Percentiles rank a stretch among this genome's conserved stretches.
These are phyloP conservation scores for Nicotiana otophora DNA, from an alignment of 257 asterid genomes.

Conservation along the genomic window DNA sequence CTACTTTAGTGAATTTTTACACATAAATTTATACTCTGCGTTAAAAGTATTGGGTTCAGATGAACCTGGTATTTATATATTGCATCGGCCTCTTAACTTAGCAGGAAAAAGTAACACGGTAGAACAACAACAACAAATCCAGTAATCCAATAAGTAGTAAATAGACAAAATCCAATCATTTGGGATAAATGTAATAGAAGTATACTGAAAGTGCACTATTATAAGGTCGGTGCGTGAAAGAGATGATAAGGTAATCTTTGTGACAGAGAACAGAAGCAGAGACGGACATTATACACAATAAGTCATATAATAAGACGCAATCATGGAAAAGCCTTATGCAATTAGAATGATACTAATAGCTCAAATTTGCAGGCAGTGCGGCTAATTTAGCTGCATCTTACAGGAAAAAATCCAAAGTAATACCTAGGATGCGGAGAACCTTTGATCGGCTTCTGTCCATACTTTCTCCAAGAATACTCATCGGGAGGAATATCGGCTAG, in stretches of 20 bases:
- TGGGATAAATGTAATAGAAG: background rate
- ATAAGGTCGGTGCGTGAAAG: background rate
- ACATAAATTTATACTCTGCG: no score
- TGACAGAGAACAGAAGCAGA: background rate
- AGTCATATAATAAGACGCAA: background rate
- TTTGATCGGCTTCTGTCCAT: constrained; percentile 77
- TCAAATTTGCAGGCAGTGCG: background rate
- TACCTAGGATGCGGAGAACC: constrained; percentile 85
- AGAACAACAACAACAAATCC: no score
- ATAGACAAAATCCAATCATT: background rate
- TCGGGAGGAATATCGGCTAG: constrained; percentile 73
- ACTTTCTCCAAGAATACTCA: constrained; percentile 77
- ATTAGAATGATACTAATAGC: background rate
- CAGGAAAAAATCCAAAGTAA: background rate
- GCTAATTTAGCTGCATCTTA: background rate
- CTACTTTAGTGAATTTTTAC: no score
- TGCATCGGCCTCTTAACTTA: no score
- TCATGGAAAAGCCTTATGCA: background rate
- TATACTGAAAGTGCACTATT: background rate
- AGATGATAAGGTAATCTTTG: background rate
- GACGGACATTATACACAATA: background rate
- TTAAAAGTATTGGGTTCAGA: no score
- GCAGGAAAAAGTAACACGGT: background rate
- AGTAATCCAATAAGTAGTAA: background rate
- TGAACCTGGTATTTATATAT: no score